Conservation (phyloP, 257 asterid genomes). For the Coffea canephora region DNA sequence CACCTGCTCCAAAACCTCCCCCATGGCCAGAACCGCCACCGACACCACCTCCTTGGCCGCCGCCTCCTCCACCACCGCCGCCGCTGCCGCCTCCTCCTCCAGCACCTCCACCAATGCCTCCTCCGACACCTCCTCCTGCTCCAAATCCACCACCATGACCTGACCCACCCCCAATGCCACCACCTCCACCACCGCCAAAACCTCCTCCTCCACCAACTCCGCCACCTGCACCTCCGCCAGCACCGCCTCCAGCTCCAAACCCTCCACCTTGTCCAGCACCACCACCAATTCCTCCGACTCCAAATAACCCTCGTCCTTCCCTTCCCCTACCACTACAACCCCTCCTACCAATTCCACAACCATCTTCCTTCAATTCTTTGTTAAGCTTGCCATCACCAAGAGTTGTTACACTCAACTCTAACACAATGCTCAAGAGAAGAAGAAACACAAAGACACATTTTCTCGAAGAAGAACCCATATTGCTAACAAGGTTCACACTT, state of each 20-base stretch:
- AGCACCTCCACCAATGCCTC: no score
- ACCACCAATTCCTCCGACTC: neutral
- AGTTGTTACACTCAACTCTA: neutral
- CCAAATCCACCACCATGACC: no score
- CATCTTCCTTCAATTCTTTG: neutral
- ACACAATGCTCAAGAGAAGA: conserved; percentile 2
- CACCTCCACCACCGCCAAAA: no score
- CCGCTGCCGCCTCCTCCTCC: no score
- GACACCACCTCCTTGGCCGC: no score
- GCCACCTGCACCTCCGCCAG: neutral
- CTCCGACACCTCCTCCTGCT: no score
- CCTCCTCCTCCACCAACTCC: neutral
- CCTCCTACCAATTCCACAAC: neutral
- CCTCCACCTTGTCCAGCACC: neutral
- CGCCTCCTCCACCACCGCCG: no score
- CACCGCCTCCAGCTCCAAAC: no score
- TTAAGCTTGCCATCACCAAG: neutral
- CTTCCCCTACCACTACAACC: neutral
- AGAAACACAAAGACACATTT: neutral
- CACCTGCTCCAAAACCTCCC: neutral
- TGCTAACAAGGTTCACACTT: neutral
- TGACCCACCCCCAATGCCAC: no score
- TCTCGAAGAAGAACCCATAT: neutral
- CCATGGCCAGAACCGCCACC: neutral
- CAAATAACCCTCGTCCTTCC: neutral